Conservation (phyloP, 2,329 filamentous ascomycete genomes). For the Oidium heveae region DNA sequence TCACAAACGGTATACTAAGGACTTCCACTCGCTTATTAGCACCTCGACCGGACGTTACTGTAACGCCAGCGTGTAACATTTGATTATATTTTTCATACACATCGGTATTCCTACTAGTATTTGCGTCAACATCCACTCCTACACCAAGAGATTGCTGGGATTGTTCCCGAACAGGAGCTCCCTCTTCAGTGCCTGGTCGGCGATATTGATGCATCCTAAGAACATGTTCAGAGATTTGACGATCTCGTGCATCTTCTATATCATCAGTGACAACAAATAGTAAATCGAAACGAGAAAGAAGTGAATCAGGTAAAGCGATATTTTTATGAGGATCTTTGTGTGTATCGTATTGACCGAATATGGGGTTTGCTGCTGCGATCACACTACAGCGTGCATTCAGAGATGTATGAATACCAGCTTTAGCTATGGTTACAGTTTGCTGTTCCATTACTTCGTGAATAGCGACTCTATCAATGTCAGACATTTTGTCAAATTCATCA, state of each 20-base stretch:
- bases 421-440: constrained; percentile 96
- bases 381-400: constrained; percentile 90
- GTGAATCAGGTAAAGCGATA: constrained; percentile 97
- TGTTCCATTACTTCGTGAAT: constrained; percentile 99
- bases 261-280: constrained; percentile 97
- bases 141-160: constrained; percentile 65
- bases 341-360: constrained; percentile 94
- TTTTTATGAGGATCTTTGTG: constrained; percentile 95
- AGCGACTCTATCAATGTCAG: constrained; percentile 87
- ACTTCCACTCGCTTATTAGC: constrained; percentile 60
- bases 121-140: constrained; percentile 52
- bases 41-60: constrained; percentile 46
- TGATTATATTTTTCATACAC: constrained; percentile 92
- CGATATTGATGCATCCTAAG: constrained; percentile 91
- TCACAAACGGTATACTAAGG: constrained; percentile 90
- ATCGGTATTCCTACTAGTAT: constrained; percentile 52
- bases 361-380: constrained; percentile 83
- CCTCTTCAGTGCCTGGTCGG: constrained; percentile 77
- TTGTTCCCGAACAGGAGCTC: constrained; percentile 78
- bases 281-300: constrained; percentile 96
- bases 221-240: constrained; percentile 86
- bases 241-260: constrained; percentile 70
- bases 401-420: constrained; percentile 95
- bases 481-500: constrained; percentile 99
- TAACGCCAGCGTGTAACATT: constrained; percentile 85